Evolutionary conservation across 139 green algal genomes (phyloP), one percentile per base, ranked within the genome.

Genomic region (Auxenochlorella pyrenoidosa): DNA sequence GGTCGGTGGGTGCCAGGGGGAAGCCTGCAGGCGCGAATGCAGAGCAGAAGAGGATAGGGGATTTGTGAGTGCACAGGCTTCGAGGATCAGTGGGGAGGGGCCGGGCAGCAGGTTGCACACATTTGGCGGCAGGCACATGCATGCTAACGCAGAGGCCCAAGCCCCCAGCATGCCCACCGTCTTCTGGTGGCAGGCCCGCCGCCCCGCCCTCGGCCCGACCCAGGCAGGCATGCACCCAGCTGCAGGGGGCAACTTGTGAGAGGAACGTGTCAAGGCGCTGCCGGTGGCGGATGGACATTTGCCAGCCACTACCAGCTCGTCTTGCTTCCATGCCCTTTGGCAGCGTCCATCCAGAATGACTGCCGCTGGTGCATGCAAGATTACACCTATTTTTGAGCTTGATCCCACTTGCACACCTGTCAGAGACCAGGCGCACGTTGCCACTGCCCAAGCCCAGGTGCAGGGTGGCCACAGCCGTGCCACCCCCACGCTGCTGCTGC

Each of bases 201-300:
- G 75, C 44, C 32, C 44, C 44, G 2, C 28, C 1, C 34, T 83
- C 51, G 0, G 78, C 78, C 19, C 10, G 16, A 16, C 47, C 32
- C 80, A 60, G 44, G 80, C 80, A 77, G 28, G 28, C 12, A 22
- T 60, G 63, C 80, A 85, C 60, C 80, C 80, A 85, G 41, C 80
- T 85, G 80, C 80, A 77, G 38, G 21, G 36, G 38, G 16, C 15
- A 63, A 54, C 47, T 18, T 68, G 59, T 32, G n/a, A 30, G 19
- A 68, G 59, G 3, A 68, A 68, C 12, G 4, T 6, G 19, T 6
- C 4, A 6, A 28, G 59, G 59, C 24, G 59, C 24, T 28, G 21
- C 22, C 3, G 5, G 68, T 43, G 68, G 30, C 18, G 68, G 24
- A 12, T 58, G 72, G 15, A 58, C 8, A 30, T 21, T 6, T 19